Percentiles rank a stretch among this genome's conserved stretches.
Conservation (phyloP, 768 basidiomycete species). For the Suillus spraguei region DNA sequence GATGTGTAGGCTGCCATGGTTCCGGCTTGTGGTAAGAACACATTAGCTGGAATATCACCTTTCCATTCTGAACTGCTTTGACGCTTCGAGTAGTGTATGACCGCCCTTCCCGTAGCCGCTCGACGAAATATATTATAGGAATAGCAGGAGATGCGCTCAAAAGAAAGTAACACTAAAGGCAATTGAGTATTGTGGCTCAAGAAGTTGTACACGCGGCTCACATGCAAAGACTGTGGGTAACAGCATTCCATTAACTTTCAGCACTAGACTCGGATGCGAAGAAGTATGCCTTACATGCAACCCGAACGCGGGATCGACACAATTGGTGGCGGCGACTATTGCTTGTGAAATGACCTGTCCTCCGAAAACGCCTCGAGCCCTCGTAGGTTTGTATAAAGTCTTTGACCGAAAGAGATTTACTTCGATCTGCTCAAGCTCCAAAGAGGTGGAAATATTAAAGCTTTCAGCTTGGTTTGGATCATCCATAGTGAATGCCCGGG, state of each 20-base stretch:
- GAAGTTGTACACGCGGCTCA: constrained; percentile 36
- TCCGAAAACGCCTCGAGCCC: constrained; percentile 78
- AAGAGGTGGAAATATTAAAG: constrained; percentile 67
- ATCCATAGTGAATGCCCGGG: constrained; percentile 29
- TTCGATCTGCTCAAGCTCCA: constrained; percentile 81
- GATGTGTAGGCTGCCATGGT: constrained; percentile 68
- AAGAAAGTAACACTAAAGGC: constrained; percentile 76
- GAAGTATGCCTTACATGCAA: constrained; percentile 65
- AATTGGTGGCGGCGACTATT: constrained; percentile 76
- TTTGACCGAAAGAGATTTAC: constrained; percentile 79
- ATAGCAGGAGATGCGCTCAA: constrained; percentile 70
- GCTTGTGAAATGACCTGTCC: constrained; percentile 92
- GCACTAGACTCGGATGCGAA: neutral
- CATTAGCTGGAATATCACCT: constrained; percentile 60
- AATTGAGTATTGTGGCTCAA: constrained; percentile 11
- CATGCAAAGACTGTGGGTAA: constrained; percentile 62
- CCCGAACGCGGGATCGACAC: constrained; percentile 63
- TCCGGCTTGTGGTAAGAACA: constrained; percentile 87
- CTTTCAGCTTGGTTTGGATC: constrained; percentile 57
- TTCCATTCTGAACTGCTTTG: constrained; percentile 59
- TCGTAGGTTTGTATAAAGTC: constrained; percentile 62
- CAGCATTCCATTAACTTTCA: constrained; percentile 2
- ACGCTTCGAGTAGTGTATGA: constrained; percentile 71
- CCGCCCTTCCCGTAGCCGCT: constrained; percentile 71
- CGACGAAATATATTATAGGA: constrained; percentile 80